These are phyloP conservation scores for Populus deltoides DNA, from an alignment of 345 rosid species.

Conservation along the genomic window DNA sequence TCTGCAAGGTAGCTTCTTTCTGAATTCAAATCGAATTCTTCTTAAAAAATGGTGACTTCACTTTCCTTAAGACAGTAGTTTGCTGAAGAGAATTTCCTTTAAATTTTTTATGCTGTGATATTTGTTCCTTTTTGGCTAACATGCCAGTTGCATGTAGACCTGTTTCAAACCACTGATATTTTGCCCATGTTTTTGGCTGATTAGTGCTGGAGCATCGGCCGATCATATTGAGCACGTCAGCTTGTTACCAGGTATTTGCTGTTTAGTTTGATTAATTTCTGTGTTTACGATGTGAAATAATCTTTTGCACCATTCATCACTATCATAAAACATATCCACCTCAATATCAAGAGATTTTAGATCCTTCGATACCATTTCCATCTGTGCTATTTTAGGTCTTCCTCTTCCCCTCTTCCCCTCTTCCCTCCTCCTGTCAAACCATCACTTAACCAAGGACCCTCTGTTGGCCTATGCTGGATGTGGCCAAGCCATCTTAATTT, in stretches of 20 bases:
- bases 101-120: not conserved
- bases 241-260: conserved; percentile 70
- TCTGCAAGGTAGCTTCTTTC: not conserved
- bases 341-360: too few relatives aligned
- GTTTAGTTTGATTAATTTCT: not conserved
- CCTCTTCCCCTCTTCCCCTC: too few relatives aligned
- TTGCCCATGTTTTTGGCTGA: conserved; percentile 11
- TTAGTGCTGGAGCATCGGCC: conserved; percentile 46
- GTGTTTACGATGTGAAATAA: not conserved
- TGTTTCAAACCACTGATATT: not conserved
- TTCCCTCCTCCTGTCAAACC: too few relatives aligned
- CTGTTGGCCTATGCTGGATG: too few relatives aligned
- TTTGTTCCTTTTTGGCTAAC: not conserved
- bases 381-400: too few relatives aligned
- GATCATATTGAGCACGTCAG: conserved; percentile 54
- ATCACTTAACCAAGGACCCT: too few relatives aligned
- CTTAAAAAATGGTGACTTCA: not conserved
- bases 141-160: not conserved
- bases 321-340: too few relatives aligned
- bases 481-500: too few relatives aligned
- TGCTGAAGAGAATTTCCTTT: not conserved
- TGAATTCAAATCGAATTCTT: not conserved
- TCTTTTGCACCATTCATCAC: not conserved
- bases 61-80: not conserved
- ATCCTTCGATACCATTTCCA: too few relatives aligned